Conservation (phyloP, 768 basidiomycete genomes). For the Hypsizygus marmoreus region DNA sequence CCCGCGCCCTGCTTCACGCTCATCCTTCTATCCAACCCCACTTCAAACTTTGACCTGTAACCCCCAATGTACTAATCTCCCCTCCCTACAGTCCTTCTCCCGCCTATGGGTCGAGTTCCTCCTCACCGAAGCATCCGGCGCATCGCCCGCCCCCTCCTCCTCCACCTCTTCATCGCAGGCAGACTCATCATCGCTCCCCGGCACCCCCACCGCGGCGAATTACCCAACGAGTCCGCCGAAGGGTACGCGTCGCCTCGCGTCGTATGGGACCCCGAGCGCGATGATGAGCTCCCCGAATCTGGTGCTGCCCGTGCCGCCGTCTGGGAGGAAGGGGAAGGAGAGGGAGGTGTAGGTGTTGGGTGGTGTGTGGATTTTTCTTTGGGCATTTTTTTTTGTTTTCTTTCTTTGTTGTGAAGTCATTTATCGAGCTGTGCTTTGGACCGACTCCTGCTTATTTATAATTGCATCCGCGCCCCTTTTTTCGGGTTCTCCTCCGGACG, state of each 20-base stretch:
- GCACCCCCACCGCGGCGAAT: constrained; percentile 27
- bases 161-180: constrained; percentile 27
- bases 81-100: constrained; percentile 80
- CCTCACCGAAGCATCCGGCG: constrained; percentile 81
- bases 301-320: constrained; percentile 15
- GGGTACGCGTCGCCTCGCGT: constrained; percentile 30
- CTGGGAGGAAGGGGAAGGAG: constrained; percentile 33
- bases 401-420: no score
- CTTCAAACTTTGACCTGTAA: no score
- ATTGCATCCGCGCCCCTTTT: no score
- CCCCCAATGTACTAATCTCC: background rate
- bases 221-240: constrained; percentile 18
- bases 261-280: constrained; percentile 24
- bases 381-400: no score
- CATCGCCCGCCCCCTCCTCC: constrained; percentile 27
- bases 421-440: no score
- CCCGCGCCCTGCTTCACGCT: background rate
- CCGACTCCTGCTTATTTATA: no score
- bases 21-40: background rate
- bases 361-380: no score
- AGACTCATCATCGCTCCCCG: constrained; percentile 38
- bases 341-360: no score
- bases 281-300: constrained; percentile 40
- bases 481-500: no score
- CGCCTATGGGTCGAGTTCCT: constrained; percentile 98